Evolutionary conservation across 78 protist genomes (phyloP).

Genomic region (Tieghemostelium lacteum): DNA sequence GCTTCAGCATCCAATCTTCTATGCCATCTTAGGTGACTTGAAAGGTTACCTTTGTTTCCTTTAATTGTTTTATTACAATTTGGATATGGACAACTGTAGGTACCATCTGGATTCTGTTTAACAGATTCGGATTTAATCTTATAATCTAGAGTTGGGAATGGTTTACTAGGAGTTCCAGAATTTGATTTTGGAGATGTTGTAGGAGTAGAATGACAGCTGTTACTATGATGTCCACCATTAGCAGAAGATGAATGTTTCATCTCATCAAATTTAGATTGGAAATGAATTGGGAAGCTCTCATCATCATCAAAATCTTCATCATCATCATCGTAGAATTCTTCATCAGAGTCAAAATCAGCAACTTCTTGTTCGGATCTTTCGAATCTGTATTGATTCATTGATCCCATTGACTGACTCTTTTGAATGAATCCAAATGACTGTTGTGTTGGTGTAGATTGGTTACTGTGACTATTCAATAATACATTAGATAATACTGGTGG

Average conservation of each 20-base stretch:
- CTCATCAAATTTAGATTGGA: slow-evolving; percentile 25
- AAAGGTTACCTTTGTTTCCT: slow-evolving; percentile 69
- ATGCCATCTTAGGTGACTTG: slow-evolving; percentile 70
- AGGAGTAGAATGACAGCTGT: slow-evolving; percentile 12
- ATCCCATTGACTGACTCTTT: no score
- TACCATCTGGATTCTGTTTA: slow-evolving; percentile 68
- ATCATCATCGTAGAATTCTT: slow-evolving; percentile 20
- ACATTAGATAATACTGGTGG: no score
- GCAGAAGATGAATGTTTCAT: not conserved
- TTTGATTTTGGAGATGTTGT: slow-evolving; percentile 40
- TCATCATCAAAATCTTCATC: slow-evolving; percentile 22
- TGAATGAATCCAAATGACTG: no score
- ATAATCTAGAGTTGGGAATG: slow-evolving; percentile 71
- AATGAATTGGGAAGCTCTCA: not conserved
- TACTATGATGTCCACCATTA: not conserved
- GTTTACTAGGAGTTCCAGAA: slow-evolving; percentile 67
- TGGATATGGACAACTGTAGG: slow-evolving; percentile 71
- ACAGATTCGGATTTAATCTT: slow-evolving; percentile 52
- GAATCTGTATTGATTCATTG: not conserved
- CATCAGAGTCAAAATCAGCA: slow-evolving; percentile 15
- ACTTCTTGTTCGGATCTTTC: slow-evolving; percentile 58
- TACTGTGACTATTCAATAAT: no score
- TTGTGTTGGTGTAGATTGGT: no score
- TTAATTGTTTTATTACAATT: slow-evolving; percentile 63
- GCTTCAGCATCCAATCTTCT: slow-evolving; percentile 72